Base-by-base conservation (phyloP, 371 early-diverging fungal species). In the Rhizomucor pusillus region DNA sequence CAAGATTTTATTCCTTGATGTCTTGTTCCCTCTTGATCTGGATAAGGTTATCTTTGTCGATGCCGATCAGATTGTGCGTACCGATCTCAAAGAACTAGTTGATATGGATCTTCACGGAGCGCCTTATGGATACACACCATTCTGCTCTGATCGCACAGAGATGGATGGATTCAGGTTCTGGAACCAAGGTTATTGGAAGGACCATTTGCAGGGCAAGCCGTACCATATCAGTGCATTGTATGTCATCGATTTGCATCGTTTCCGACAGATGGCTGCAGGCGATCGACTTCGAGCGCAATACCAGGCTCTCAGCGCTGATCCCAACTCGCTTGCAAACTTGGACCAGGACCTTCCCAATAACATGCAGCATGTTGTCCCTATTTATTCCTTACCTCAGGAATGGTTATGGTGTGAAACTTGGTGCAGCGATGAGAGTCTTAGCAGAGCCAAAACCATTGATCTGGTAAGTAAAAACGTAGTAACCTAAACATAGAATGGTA, bases 341-440 rank as follows among this genome's bases (percentile, higher is more conserved):
- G 98, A 97, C 66, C 98, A 97, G 67, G 98, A 97, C 74, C 70
- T 98, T 56, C 98, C 97, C 5, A 98, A 98, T 76, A 92, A 94
- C 49, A 91, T 95, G 91, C 90, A 91, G 56, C 88, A 90, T 57
- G 65, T 86, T 18, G 88, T 98, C 13, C 95, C 95, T 1, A 96
- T 98, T 39, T 82, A 80, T 55, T 93, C 95, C 4, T 66, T 98
- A 62, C 94, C 96, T 0, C 91, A 93, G 61, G 95, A 95, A 56
- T 98, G 98, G 98, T 74, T 92, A 19, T 92, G 93, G 91, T 98
- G 98, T 60, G 95, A 96, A 72, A 98, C 98, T 5, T 98, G 98
- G 97, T 98, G 98, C 66, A 85, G 89, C 33, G 94, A 95, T 57
- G 87, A 81, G 47, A 82, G 86, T 5, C 68, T 95, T 44, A 77